phyloP scores from a whole-genome alignment of 768 basidiomycete species.

The Kwoniella heveanensis region DNA sequence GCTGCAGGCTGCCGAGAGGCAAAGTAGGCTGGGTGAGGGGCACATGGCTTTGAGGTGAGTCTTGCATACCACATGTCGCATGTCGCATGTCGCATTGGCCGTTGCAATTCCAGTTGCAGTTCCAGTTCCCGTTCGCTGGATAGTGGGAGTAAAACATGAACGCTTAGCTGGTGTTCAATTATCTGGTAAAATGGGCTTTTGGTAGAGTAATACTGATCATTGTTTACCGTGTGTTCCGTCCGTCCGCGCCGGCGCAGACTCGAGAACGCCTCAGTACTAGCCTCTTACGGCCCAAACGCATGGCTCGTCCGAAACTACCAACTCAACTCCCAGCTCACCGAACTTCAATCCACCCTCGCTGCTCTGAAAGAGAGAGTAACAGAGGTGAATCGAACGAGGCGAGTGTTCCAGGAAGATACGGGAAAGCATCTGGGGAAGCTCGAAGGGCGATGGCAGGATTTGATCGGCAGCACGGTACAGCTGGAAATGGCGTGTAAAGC shows the following conservation, averaged over 20 bases:
- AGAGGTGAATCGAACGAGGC: conserved; percentile 83
- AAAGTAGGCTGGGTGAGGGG: conserved; percentile 46
- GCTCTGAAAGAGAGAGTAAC: conserved; percentile 68
- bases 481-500: conserved; percentile 94
- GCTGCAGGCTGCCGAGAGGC: conserved; percentile 42
- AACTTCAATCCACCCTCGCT: conserved; percentile 58
- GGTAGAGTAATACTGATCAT: not conserved
- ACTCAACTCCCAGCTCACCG: conserved; percentile 76
- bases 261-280: conserved; percentile 77
- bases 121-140: too few relatives aligned
- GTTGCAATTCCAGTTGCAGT: not conserved
- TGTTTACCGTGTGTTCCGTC: not conserved
- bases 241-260: conserved; percentile 60
- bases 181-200: too few relatives aligned
- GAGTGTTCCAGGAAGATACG: conserved; percentile 76
- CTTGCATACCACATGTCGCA: too few relatives aligned
- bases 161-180: too few relatives aligned
- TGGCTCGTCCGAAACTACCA: conserved; percentile 91
- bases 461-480: conserved; percentile 85
- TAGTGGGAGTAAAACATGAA: too few relatives aligned
- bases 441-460: conserved; percentile 88
- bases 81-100: too few relatives aligned
- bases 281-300: conserved; percentile 85
- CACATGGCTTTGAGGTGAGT: conserved; percentile 53
- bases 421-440: conserved; percentile 78